Evolutionary conservation across 139 green algal species (phyloP).

Genomic region (Chlamydomonas sphaeroides): DNA sequence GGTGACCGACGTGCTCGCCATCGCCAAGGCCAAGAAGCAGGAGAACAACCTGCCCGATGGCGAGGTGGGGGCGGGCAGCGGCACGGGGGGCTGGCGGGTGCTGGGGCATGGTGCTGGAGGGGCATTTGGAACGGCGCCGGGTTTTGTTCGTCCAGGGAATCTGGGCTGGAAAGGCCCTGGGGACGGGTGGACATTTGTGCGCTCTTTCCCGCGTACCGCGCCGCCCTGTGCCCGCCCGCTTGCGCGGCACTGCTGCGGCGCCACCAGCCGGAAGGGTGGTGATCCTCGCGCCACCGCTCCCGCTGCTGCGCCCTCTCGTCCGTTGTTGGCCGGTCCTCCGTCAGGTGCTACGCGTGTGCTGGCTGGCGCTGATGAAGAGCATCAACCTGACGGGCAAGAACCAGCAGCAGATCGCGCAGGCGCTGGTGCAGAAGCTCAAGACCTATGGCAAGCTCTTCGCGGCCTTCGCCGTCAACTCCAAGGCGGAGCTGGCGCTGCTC

Average conservation of each 20-base stretch:
- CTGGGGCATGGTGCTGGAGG: too few species aligned
- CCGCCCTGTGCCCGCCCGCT: too few species aligned
- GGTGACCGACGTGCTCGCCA: constrained; percentile 61
- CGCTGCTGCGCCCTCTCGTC: too few species aligned
- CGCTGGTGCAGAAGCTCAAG: constrained; percentile 80
- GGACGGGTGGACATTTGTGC: too few species aligned
- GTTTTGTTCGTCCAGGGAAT: too few species aligned
- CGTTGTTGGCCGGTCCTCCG: too few species aligned
- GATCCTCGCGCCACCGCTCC: background rate
- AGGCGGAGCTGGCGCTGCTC: constrained; percentile 88
- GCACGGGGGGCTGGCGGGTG: constrained; percentile 76
- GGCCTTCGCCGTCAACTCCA: constrained; percentile 70
- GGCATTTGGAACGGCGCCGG: too few species aligned
- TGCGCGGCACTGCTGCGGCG: too few species aligned
- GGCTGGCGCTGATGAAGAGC: constrained; percentile 79
- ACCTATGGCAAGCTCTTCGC: constrained; percentile 81
- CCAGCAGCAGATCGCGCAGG: constrained; percentile 86
- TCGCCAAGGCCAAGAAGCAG: constrained; percentile 77
- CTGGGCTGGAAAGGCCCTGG: too few species aligned
- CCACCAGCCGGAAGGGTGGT: background rate
- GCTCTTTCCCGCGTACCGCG: too few species aligned
- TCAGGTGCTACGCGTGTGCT: constrained; percentile 82
- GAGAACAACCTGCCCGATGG: constrained; percentile 71
- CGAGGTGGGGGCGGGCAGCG: constrained; percentile 1
- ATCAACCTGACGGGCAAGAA: constrained; percentile 91